These are phyloP conservation scores for Heliamphora pulchella DNA, from an alignment of 179 eudicot genomes.

Conservation along the genomic window DNA sequence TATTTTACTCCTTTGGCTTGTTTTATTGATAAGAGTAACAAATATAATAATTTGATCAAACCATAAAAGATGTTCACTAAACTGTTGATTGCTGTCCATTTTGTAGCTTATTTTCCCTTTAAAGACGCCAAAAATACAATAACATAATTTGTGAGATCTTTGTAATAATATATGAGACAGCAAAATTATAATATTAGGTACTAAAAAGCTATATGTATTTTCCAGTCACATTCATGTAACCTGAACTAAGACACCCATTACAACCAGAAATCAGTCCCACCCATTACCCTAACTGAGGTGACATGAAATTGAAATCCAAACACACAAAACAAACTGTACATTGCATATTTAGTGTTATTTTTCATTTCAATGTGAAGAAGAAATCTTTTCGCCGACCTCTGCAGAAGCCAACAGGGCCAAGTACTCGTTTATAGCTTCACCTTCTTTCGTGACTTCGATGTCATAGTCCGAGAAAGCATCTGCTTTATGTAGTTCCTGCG, in stretches of 20 bases:
- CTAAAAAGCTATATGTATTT: not conserved
- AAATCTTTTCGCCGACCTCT: conserved; percentile 15
- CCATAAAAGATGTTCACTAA: too few relatives aligned
- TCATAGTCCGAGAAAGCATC: conserved; percentile 82
- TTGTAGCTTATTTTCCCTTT: too few relatives aligned
- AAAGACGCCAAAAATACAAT: too few relatives aligned
- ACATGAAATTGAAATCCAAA: not conserved
- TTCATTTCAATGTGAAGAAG: conserved; percentile 11
- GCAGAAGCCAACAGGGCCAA: conserved; percentile 54
- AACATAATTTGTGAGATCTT: too few relatives aligned
- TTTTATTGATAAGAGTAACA: too few relatives aligned
- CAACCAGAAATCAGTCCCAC: not conserved
- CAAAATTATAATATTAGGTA: too few relatives aligned
- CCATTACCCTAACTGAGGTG: not conserved
- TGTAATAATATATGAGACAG: too few relatives aligned
- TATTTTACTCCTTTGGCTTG: too few relatives aligned
- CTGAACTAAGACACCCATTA: not conserved
- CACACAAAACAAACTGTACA: not conserved
- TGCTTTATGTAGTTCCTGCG: conserved; percentile 40
- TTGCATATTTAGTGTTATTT: not conserved
- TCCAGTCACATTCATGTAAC: not conserved
- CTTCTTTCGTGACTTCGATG: conserved; percentile 78
- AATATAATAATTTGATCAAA: too few relatives aligned
- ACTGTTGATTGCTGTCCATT: too few relatives aligned
- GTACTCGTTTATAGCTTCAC: conserved; percentile 80